phyloP scores from a whole-genome alignment of 805 yeast species.

The Yarrowia porcina region DNA sequence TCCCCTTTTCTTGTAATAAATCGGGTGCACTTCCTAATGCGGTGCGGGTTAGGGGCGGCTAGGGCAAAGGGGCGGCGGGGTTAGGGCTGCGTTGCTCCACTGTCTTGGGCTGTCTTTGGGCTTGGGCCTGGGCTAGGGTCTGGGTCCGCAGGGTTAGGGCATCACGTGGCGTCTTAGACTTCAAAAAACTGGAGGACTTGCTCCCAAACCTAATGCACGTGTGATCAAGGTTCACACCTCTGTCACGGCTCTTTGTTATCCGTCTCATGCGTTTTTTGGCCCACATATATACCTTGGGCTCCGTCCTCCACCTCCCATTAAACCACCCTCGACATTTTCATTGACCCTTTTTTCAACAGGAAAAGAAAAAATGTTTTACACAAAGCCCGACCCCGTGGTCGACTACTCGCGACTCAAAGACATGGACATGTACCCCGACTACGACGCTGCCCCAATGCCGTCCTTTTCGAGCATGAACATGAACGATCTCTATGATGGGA shows the following conservation, averaged over 20 bases:
- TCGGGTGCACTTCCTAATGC: not conserved
- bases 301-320: no score
- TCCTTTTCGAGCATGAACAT: not conserved
- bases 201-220: conserved; percentile 7
- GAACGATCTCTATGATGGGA: not conserved
- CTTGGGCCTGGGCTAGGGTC: no score
- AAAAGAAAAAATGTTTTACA: conserved; percentile 19
- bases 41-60: not conserved
- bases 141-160: no score
- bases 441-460: not conserved
- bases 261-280: conserved; percentile 14
- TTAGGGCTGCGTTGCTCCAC: no score
- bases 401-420: conserved; percentile 19
- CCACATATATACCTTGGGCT: conserved; percentile 16
- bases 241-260: not conserved
- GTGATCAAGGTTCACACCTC: not conserved
- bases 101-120: no score
- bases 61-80: not conserved
- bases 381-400: conserved; percentile 9
- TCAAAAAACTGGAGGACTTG: not conserved
- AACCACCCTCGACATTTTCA: not conserved
- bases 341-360: not conserved
- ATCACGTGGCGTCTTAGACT: not conserved
- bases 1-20: no score
- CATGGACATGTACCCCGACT: conserved; percentile 17